phyloP scores from a whole-genome alignment of 805 yeast genomes.

The Zygotorulaspora florentina region DNA sequence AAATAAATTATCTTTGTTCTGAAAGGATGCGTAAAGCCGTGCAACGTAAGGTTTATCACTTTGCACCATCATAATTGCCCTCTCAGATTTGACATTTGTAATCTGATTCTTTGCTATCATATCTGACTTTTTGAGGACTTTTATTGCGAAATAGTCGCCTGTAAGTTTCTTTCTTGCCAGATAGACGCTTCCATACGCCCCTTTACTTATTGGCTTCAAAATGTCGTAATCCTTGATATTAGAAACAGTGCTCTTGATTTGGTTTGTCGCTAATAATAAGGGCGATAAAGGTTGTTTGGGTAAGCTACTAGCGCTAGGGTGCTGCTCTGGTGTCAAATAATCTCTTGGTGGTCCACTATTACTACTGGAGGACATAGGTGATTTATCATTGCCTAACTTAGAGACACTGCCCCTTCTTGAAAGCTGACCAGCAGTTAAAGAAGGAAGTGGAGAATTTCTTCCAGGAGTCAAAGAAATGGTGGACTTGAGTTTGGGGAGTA shows the following conservation, averaged over 20 bases:
- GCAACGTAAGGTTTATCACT: constrained; percentile 92
- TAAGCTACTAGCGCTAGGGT: constrained; percentile 21
- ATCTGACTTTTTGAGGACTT: constrained; percentile 84
- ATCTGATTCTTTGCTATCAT: constrained; percentile 98
- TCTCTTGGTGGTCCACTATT: constrained; percentile 54
- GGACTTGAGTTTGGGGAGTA: constrained; percentile 25
- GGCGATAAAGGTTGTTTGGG: constrained; percentile 76
- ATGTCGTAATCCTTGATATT: constrained; percentile 86
- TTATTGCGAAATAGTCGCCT: constrained; percentile 94
- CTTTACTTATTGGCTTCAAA: constrained; percentile 88
- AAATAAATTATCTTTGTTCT: constrained; percentile 78
- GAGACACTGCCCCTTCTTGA: constrained; percentile 49
- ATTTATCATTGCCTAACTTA: constrained; percentile 27
- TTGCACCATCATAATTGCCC: constrained; percentile 98
- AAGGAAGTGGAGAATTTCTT: constrained; percentile 50
- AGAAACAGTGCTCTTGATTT: constrained; percentile 53
- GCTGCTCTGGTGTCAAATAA: constrained; percentile 33
- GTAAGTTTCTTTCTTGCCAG: constrained; percentile 77
- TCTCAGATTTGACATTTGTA: constrained; percentile 86
- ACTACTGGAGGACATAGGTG: constrained; percentile 50
- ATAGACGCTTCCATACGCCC: constrained; percentile 96
- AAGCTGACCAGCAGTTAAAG: constrained; percentile 9
- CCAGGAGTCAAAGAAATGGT: constrained; percentile 46
- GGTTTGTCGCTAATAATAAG: constrained; percentile 61
- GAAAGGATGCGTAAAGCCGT: constrained; percentile 81